Evolutionary conservation across 345 rosid genomes (phyloP), one percentile per base, ranked within the genome.

Genomic region (Laguncularia racemosa): DNA sequence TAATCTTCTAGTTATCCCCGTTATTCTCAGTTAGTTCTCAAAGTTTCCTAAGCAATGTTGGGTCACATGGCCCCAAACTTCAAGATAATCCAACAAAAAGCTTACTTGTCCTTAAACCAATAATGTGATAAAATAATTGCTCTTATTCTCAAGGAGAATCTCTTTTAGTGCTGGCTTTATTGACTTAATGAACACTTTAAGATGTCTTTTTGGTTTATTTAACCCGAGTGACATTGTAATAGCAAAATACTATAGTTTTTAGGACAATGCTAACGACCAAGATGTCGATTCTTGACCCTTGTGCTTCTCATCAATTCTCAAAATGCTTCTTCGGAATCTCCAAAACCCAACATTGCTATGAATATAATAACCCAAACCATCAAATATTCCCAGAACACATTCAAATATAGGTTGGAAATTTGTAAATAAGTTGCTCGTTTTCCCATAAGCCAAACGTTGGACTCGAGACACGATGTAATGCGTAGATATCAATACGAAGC

Each of bases 321-420:
- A 33, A 49, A 61, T 69, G 45, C 65, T 69, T 69, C 66, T 69
- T 68, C 69, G 51, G 72, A 72, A 28, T 50, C 43, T 45, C 16
- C 19, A n/a, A 16, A 26, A 58, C 18, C 45, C 12, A 66, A 2
- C 20, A 48, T n/a, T 18, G 40, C 46, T 12, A 52, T 14, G 12
- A 14, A 47, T 2, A 18, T 6, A 44, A 23, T 28, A 21, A 16
- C 4, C 21, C 16, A 59, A 50, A 12, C 8, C 8, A 50, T 19
- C 53, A 56, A 38, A 20, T 53, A 59, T 59, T 61, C 21, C 43
- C 40, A 20, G 40, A 53, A 46, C 14, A 48, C 20, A 48, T 48
- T 50, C 44, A 58, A 66, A 53, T 45, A 44, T 62, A 54, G 33
- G 60, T 47, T 38, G 69, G 61, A 53, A 49, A 48, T 53, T 26